Conservation (phyloP, 768 basidiomycete genomes). For the Termitomyces sp. region DNA sequence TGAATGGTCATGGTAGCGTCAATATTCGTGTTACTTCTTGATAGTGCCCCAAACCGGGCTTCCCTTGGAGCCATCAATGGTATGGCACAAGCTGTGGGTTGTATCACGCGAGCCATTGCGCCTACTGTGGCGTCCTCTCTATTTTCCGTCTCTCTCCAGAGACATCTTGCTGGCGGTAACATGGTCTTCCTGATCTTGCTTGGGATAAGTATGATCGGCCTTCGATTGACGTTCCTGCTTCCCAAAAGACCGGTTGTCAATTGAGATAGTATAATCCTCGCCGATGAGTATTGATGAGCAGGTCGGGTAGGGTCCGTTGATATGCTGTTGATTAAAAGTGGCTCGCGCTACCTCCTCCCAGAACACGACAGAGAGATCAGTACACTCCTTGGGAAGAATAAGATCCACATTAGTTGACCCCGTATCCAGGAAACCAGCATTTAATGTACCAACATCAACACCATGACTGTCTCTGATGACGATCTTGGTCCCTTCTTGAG, state of each 20-base stretch:
- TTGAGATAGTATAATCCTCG: neutral
- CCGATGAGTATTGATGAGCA: neutral
- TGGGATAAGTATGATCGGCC: slow-evolving; percentile 17
- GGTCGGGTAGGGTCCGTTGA: neutral
- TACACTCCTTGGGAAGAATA: neutral
- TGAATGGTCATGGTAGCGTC: slow-evolving; percentile 29
- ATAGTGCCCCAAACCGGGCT: slow-evolving; percentile 30
- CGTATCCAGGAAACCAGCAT: too few species aligned
- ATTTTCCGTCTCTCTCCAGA: slow-evolving; percentile 45
- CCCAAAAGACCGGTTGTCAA: slow-evolving; percentile 8
- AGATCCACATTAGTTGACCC: neutral
- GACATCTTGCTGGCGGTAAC: slow-evolving; percentile 38
- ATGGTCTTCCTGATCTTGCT: slow-evolving; percentile 34
- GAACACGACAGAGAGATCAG: neutral
- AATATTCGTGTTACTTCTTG: slow-evolving; percentile 39
- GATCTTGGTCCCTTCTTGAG: too few species aligned
- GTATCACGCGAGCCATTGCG: slow-evolving; percentile 42
- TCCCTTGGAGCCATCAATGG: slow-evolving; percentile 50
- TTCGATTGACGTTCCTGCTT: slow-evolving; percentile 21
- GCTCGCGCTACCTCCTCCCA: neutral
- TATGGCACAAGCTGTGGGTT: slow-evolving; percentile 46
- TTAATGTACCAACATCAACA: too few species aligned
- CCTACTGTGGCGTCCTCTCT: slow-evolving; percentile 51
- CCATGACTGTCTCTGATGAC: too few species aligned
- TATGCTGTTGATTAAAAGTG: neutral